Evolutionary conservation across 1,284 basidiomycete species (phyloP).

Genomic region (Naganishia sp.): DNA sequence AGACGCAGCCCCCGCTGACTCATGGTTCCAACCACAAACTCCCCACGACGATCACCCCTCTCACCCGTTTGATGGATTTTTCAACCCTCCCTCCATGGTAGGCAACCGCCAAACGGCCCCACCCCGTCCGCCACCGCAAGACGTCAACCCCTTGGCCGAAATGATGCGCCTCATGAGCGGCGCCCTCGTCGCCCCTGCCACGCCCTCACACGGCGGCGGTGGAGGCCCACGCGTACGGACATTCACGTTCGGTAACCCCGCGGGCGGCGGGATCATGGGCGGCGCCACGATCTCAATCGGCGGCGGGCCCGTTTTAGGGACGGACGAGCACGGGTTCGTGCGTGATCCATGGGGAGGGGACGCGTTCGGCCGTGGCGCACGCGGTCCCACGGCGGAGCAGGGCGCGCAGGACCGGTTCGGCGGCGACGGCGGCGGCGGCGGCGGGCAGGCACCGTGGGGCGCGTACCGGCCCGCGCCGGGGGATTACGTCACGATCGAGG

Average conservation of each 20-base stretch:
- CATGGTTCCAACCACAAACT: conserved; percentile 6
- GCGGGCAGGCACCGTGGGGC: background rate
- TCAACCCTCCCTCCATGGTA: conserved; percentile 30
- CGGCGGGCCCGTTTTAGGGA: conserved; percentile 2
- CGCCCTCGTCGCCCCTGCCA: background rate
- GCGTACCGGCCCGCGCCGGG: conserved; percentile 7
- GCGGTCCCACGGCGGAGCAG: background rate
- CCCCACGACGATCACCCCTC: background rate
- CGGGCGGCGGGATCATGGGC: conserved; percentile 6
- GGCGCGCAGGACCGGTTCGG: background rate
- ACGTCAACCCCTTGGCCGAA: conserved; percentile 3
- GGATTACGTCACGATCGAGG: conserved; percentile 30
- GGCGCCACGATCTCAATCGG: conserved; percentile 23
- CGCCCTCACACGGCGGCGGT: background rate
- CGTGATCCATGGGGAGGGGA: conserved; percentile 17
- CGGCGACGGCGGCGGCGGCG: background rate
- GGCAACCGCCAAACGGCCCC: conserved; percentile 10
- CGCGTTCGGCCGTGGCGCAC: background rate
- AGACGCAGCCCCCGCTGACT: conserved; percentile 7
- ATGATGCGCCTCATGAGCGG: conserved; percentile 19
- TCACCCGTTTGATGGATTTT: conserved; percentile 21
- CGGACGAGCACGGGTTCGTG: conserved; percentile 12
- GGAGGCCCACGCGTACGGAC: conserved; percentile 20
- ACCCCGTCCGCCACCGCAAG: background rate
- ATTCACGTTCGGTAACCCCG: conserved; percentile 15